Evolutionary conservation across 768 basidiomycete genomes (phyloP).

Genomic region (Hypholoma fasciculare): DNA sequence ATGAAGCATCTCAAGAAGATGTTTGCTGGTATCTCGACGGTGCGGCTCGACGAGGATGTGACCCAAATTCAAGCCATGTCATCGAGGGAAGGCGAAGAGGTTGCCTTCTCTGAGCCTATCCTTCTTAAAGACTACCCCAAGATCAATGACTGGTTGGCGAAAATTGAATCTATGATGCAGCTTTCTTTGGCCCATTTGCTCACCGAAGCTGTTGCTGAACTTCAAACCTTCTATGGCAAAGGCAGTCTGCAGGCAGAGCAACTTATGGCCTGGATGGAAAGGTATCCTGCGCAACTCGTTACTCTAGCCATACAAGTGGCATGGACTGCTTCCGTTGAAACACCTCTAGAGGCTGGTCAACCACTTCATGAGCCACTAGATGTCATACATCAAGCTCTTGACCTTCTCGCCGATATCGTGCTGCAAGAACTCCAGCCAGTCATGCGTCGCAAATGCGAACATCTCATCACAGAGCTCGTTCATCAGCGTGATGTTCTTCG

Average conservation of each 20-base stretch:
- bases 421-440: constrained; percentile 85
- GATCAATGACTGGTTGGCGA: constrained; percentile 98
- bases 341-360: constrained; percentile 54
- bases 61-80: constrained; percentile 92
- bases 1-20: constrained; percentile 99
- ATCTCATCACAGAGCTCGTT: constrained; percentile 97
- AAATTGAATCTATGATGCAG: constrained; percentile 92
- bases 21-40: constrained; percentile 96
- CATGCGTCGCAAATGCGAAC: constrained; percentile 97
- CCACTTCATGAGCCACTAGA: constrained; percentile 68
- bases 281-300: constrained; percentile 94
- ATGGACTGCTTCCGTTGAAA: constrained; percentile 89
- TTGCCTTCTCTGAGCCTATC: constrained; percentile 81
- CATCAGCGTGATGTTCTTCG: constrained; percentile 97
- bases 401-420: constrained; percentile 96
- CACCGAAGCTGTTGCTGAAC: constrained; percentile 74
- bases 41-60: constrained; percentile 84
- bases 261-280: constrained; percentile 90
- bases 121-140: constrained; percentile 91
- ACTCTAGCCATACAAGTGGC: constrained; percentile 94
- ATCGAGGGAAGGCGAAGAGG: constrained; percentile 94
- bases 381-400: constrained; percentile 79
- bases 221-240: constrained; percentile 78
- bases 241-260: constrained; percentile 61
- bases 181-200: constrained; percentile 83